Evolutionary conservation across 352 stramenopile species (phyloP).

Genomic region (Globisporangium takayamanum): DNA sequence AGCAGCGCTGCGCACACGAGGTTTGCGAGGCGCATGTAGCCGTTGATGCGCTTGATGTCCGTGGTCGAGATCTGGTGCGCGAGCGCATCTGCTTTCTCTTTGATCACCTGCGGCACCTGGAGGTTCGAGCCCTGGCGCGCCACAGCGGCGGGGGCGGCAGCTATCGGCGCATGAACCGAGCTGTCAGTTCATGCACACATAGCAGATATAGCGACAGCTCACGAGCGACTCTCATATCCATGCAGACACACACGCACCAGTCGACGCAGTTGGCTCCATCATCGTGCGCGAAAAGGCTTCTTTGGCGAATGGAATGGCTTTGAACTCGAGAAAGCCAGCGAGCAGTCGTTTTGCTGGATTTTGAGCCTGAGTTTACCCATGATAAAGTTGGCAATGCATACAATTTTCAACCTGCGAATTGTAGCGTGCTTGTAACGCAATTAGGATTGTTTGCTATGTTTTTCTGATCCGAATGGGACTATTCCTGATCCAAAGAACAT

Average conservation of each 20-base stretch:
- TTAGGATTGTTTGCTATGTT: background rate
- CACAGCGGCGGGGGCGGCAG: slow-evolving; percentile 11
- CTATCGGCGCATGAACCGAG: background rate
- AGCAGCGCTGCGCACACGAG: slow-evolving; percentile 54
- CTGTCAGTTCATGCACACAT: background rate
- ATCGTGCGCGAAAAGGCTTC: slow-evolving; percentile 4
- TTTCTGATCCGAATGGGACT: background rate
- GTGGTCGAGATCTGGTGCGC: slow-evolving; percentile 63
- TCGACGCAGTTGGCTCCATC: slow-evolving; percentile 18
- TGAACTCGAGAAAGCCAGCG: background rate
- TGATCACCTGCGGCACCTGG: slow-evolving; percentile 60
- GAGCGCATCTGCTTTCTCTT: slow-evolving; percentile 65
- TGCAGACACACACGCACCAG: background rate
- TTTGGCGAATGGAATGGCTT: background rate
- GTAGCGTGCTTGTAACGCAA: background rate
- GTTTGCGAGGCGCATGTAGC: slow-evolving; percentile 82
- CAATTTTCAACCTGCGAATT: background rate
- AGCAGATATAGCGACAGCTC: background rate
- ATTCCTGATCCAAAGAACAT: too few relatives aligned
- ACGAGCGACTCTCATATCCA: background rate
- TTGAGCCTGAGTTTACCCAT: slow-evolving; percentile 1
- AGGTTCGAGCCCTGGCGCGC: slow-evolving; percentile 36
- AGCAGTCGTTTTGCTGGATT: background rate
- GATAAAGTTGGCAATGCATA: background rate
- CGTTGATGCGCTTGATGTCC: slow-evolving; percentile 82